phyloP scores from a whole-genome alignment of 768 basidiomycete genomes.

The Lactifluus hygrophoroides region DNA sequence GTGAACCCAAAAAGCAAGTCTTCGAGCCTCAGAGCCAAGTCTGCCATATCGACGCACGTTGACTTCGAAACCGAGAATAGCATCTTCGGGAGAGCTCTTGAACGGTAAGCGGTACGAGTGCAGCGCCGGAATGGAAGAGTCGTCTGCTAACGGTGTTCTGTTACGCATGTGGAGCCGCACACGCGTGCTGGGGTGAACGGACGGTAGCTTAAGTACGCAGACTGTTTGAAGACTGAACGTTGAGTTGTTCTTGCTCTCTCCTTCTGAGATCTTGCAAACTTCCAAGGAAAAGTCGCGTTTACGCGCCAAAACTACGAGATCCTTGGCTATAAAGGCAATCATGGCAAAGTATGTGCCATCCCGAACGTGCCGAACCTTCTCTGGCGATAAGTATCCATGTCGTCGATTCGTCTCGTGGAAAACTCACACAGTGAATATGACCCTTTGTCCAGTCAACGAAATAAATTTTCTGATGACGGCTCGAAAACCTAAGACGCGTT shows the following conservation, averaged over 20 bases:
- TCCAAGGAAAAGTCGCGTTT: constrained; percentile 13
- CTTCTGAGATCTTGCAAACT: constrained; percentile 5
- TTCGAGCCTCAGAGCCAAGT: neutral
- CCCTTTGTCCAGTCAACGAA: constrained; percentile 10
- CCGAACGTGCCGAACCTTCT: constrained; percentile 8
- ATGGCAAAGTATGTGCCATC: constrained; percentile 12
- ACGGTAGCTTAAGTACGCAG: constrained; percentile 6
- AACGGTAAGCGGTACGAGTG: constrained; percentile 6
- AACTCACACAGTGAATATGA: constrained; percentile 6
- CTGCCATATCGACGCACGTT: neutral
- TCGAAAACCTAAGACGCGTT: constrained; percentile 1
- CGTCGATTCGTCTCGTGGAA: neutral
- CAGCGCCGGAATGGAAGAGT: neutral
- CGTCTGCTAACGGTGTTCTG: neutral
- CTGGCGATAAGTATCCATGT: neutral
- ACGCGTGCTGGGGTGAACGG: constrained; percentile 2
- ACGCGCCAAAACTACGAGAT: constrained; percentile 9
- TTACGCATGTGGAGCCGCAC: constrained; percentile 5
- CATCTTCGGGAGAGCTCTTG: constrained; percentile 3
- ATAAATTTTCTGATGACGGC: constrained; percentile 7
- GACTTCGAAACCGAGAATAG: constrained; percentile 13
- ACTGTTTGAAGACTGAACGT: neutral
- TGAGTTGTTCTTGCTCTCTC: neutral
- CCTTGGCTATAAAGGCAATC: constrained; percentile 9
- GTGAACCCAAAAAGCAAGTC: constrained; percentile 13